Evolutionary conservation across 1,284 basidiomycete species (phyloP), one percentile per base, ranked within the genome.

Genomic region (Melanopsichium pennsylvanicum): DNA sequence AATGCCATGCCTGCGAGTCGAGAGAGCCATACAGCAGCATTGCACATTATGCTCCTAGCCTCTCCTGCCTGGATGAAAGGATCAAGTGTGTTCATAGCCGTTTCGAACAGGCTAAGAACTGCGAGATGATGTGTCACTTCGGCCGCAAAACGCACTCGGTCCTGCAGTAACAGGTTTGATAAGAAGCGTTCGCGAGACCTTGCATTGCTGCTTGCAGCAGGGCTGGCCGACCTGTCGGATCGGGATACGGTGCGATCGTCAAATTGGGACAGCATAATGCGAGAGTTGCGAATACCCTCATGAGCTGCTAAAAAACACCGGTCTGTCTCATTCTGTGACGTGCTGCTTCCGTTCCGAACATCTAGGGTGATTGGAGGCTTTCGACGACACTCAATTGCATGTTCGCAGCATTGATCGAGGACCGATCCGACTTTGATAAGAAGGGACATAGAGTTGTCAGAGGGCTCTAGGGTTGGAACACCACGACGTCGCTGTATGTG

Each of bases 201-300:
- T 15, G 29, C 32, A 13, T 32, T 29, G 42, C 21, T 48, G 27
- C 8, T 13, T 15, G 23, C 27, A 9, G 22, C 21, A 22, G 29
- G 12, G 18, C 44, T 19, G 22, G n/a, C 31, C 22, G 22, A 32
- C n/a, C 16, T 27, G 16, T 38, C 48, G 8, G 44, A 37, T 4
- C 50, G 43, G 12, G 35, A 22, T 0, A 41, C 10, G 6, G 23
- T 41, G 3, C 51, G 38, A 18, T 62, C 59, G 25, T 62, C 59
- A 23, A 50, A 62, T 5, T 50, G 46, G 15, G 59, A 55, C n/a
- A 62, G 51, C 59, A 62, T 62, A 37, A 37, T 40, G 3, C 59
- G 38, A 13, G 51, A 62, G 21, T 62, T 48, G 34, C 59, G 51
- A 15, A 62, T 56, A 31, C 41, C 25, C 18, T 59, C 55, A 25